phyloP scores from a whole-genome alignment of 2,329 filamentous ascomycete genomes.

The Fusarium humuli region DNA sequence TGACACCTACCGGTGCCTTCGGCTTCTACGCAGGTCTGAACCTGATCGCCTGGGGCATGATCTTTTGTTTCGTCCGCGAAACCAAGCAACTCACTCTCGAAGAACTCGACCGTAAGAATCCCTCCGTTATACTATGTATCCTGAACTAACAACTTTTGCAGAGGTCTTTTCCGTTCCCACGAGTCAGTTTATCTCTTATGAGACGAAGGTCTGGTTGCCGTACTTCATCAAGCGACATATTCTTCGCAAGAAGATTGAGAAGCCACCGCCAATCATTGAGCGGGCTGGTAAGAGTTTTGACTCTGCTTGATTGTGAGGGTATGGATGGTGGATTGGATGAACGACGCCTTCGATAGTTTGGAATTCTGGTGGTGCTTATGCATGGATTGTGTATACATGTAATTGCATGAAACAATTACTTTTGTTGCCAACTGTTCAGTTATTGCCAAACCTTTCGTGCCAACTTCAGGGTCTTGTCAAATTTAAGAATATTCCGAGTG shows the following conservation, averaged over 20 bases:
- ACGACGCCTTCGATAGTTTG: no score
- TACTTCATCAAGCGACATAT: constrained; percentile 55
- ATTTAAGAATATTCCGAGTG: no score
- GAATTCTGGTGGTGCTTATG: no score
- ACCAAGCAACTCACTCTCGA: constrained; percentile 64
- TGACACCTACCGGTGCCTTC: constrained; percentile 50
- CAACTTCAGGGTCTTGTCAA: no score
- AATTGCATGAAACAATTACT: no score
- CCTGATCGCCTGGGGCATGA: constrained; percentile 58
- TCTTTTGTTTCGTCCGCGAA: constrained; percentile 63
- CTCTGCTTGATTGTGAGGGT: constrained; percentile 4
- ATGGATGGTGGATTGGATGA: no score
- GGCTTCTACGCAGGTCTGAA: constrained; percentile 62
- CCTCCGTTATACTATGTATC: no score
- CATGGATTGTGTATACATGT: no score
- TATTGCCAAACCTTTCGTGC: no score
- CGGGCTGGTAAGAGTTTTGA: constrained; percentile 18
- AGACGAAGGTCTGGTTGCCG: constrained; percentile 50
- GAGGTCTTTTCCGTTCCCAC: constrained; percentile 51
- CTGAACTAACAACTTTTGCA: background rate
- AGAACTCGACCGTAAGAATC: constrained; percentile 55
- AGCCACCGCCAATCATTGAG: constrained; percentile 50
- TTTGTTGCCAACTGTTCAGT: no score
- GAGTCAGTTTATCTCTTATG: constrained; percentile 49
- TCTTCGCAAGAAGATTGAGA: constrained; percentile 49